A percentile compares a stretch with the other conserved stretches of the same genome.
Conservation (phyloP, 164 flowering plant species). For the Amborella trichopoda region DNA sequence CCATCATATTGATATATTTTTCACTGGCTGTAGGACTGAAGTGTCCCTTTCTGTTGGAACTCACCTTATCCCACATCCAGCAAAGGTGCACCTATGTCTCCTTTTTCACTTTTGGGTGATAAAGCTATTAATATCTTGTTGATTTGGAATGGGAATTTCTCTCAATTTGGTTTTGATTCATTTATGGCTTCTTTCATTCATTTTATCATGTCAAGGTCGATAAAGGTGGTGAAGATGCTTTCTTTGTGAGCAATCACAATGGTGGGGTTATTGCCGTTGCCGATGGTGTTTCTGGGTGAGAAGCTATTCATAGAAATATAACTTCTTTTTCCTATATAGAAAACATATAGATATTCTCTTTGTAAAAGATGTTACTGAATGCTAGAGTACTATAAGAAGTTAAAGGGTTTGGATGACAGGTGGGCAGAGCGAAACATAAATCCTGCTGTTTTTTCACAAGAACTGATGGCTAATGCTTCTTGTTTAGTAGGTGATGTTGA, state of each 20-base stretch:
- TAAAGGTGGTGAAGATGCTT: conserved; percentile 93
- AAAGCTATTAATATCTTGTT: neutral
- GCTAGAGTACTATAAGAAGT: no score
- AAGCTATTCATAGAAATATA: neutral
- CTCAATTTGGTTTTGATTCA: neutral
- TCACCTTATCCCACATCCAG: conserved; percentile 85
- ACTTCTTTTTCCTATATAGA: neutral
- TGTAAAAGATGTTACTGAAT: no score
- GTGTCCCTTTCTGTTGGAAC: conserved; percentile 58
- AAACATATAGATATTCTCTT: no score
- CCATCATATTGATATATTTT: no score
- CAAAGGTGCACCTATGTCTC: conserved; percentile 35
- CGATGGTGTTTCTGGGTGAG: conserved; percentile 96
- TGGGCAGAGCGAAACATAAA: conserved; percentile 86
- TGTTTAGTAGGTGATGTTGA: conserved; percentile 44
- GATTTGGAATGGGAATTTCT: neutral
- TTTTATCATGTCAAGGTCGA: conserved; percentile 36
- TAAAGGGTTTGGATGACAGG: no score
- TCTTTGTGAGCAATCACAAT: conserved; percentile 51
- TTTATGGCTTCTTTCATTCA: neutral
- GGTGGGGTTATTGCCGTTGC: conserved; percentile 87
- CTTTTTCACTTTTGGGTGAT: neutral
- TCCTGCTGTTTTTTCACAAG: conserved; percentile 71
- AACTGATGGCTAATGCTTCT: conserved; percentile 63
- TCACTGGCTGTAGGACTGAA: conserved; percentile 30